Base-by-base conservation (phyloP, 148 eudicot genomes). In the Salicornia ramosissima region DNA sequence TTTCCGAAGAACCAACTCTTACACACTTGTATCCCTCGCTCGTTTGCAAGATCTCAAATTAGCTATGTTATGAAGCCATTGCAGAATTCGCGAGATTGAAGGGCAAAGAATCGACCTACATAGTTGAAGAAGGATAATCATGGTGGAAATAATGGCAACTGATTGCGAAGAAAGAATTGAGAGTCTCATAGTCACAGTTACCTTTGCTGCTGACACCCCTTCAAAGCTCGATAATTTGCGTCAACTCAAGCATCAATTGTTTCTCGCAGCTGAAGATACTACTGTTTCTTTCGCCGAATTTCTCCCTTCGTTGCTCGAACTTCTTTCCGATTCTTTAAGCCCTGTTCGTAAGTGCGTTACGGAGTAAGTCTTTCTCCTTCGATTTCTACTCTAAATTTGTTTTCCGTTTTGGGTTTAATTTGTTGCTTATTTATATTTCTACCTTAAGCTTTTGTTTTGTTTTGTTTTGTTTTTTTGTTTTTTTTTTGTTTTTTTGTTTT, bases 261-360 rank as follows among this genome's bases (percentile, higher is more conserved):
- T 71, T 14, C 30, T 10, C 0, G 45, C 15, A 6, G 42, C 13
- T 9, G 49, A 72, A 24, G 71, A 77, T 67, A 25, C 67, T 26
- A n/a, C 74, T 26, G 71, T 36, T 5, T 71, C 86, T 60, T 51
- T 87, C 45, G 77, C 80, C 24, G 82, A 83, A 34, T 67, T 86
- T 40, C 78, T 93, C 4, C 71, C 90, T 66, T 73, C 74, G 3
- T 60, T 93, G 33, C 70, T 90, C 47, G 80, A 77, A 21, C 83
- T 93, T 42, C 71, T 74, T 25, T 53, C 86, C 21, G 92, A 93
- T 64, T 73, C 71, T 21, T 84, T 74, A 57, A 83, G 90, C 42
- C 96, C 98, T 8, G 84, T 87, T 67, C 92, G 96, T 67, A 85
- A 82, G 77, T 78, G 79, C 50, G 69, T 82, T 40, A 73, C 75